Percentiles rank a stretch among this genome's conserved stretches.
phyloP scores from a whole-genome alignment of 2,329 filamentous ascomycete species.

The Emergomyces pasteurianus region DNA sequence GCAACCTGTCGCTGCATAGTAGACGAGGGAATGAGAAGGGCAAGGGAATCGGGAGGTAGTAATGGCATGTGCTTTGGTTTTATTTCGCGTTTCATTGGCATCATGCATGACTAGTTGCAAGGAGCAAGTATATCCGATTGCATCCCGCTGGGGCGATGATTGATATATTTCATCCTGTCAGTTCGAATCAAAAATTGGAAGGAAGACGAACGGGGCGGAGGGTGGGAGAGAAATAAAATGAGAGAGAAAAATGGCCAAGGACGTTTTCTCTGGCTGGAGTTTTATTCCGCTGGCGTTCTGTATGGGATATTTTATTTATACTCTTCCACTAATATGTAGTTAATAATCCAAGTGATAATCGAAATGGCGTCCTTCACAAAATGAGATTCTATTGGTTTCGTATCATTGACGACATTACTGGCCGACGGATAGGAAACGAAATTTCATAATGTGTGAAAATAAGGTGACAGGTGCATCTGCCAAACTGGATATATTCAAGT shows the following conservation, averaged over 20 bases:
- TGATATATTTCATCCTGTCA: background rate
- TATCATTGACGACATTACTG: background rate
- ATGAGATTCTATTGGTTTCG: background rate
- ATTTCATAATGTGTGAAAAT: too few species aligned
- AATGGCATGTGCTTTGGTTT: background rate
- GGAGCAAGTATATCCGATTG: background rate
- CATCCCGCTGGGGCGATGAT: background rate
- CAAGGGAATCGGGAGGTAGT: background rate
- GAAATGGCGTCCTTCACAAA: background rate
- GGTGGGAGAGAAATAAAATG: background rate
- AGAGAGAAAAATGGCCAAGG: background rate
- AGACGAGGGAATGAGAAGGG: background rate
- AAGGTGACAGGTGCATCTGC: background rate
- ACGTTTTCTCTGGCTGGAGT: background rate
- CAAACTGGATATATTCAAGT: background rate
- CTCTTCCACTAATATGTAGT: background rate
- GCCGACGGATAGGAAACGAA: background rate
- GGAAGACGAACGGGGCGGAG: too few species aligned
- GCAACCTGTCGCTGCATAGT: slow-evolving; percentile 8
- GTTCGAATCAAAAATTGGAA: background rate
- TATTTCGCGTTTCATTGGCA: background rate
- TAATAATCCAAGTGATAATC: background rate
- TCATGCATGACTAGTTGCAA: background rate
- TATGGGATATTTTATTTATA: background rate
- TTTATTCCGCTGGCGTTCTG: background rate